phyloP scores from a whole-genome alignment of 2,329 filamentous ascomycete species.

The Oidium heveae region DNA sequence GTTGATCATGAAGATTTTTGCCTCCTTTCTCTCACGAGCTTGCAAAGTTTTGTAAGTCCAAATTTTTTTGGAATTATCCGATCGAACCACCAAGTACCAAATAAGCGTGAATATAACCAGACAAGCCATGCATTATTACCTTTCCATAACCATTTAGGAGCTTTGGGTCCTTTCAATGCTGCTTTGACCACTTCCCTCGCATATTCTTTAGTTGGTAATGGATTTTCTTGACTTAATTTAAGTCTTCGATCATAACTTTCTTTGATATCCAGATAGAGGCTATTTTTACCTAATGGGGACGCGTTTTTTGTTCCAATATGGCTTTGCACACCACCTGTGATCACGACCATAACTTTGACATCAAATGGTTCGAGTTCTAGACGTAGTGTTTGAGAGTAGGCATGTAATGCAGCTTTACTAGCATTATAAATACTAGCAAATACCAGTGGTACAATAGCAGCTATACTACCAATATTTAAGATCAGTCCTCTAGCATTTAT shows the following conservation, averaged over 20 bases:
- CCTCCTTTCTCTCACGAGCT: too few species aligned
- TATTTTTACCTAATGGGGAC: conserved; percentile 2
- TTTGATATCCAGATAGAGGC: conserved; percentile 8
- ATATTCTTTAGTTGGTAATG: conserved; percentile 8
- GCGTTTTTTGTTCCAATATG: not conserved
- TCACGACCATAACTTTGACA: conserved; percentile 9
- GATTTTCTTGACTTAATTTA: conserved; percentile 8
- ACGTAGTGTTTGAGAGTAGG: conserved; percentile 7
- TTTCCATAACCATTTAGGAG: conserved; percentile 9
- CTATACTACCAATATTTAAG: conserved; percentile 10
- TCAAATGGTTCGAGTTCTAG: conserved; percentile 11
- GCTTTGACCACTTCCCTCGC: conserved; percentile 9
- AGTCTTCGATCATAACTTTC: conserved; percentile 5
- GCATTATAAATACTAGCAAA: conserved; percentile 45
- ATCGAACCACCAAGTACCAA: conserved; percentile 10
- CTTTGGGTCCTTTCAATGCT: conserved; percentile 5
- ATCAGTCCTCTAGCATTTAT: conserved; percentile 11
- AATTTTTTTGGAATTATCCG: conserved; percentile 9
- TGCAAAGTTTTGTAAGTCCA: conserved; percentile 3
- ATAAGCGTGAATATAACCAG: conserved; percentile 6
- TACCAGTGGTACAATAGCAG: conserved; percentile 52
- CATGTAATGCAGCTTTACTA: conserved; percentile 46
- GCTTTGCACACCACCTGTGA: conserved; percentile 5
- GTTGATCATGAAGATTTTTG: too few species aligned
- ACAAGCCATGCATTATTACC: conserved; percentile 6